Evolutionary conservation across 2,329 filamentous ascomycete genomes (phyloP), one percentile per base, ranked within the genome.

Genomic region (Penicillium digitatum): DNA sequence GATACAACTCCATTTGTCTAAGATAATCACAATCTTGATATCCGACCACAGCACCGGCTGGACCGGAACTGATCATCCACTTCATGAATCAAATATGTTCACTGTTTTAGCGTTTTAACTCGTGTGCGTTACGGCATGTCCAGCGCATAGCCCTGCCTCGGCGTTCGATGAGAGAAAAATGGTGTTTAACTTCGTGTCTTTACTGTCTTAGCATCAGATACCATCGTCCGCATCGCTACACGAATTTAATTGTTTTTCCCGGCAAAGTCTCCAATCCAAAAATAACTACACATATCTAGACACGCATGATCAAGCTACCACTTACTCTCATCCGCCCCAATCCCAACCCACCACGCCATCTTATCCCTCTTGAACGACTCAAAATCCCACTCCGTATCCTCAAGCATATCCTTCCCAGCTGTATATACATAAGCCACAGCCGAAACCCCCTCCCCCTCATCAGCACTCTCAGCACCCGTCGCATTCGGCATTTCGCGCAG

Each of bases 311-410:
- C 18, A 29, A 39, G 16, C 38, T 64, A 69, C 59, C 76, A 76
- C 54, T 80, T 76, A 18, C 71, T 74, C 57, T 78, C 76, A 31
- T 70, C 70, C 0, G 66, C 71, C 12, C 77, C 80, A 55, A 80
- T 71, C 14, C 77, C 80, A 56, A 80, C 76, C 85, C 85, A 87
- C 62, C 76, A 75, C 46, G 72, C 67, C 80, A 88, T 77, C 77
- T 91, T 95, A 58, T 94, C 86, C 64, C 80, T 79, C 58, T 87
- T 84, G 69, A 96, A 97, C 59, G 88, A 84, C 45, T 87, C 85
- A 75, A 91, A 94, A 70, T 95, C 89, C 93, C 93, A 97, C 71
- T 96, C 91, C 22, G 77, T 73, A 31, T 82, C 78, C 71, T 95
- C 90, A 18, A 97, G 74, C 0, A 66, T 35, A 0, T 72, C 61